These are phyloP conservation scores for Trichoderma arundinaceum DNA, from an alignment of 2,329 filamentous ascomycete species.

Conservation along the genomic window DNA sequence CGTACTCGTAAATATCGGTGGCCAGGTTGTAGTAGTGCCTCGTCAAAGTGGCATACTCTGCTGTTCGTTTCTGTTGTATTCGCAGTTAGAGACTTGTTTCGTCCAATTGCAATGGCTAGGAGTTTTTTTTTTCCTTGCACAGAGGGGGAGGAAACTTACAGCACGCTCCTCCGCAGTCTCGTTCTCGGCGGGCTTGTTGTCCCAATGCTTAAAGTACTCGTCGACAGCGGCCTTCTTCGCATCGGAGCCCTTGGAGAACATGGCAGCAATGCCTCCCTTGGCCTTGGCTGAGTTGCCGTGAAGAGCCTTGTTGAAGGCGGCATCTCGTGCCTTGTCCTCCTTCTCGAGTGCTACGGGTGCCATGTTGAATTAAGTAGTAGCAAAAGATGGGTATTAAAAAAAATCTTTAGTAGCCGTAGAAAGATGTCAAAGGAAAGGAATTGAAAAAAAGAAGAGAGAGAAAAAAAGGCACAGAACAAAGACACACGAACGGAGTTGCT, in stretches of 20 bases:
- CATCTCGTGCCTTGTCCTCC: conserved; percentile 85
- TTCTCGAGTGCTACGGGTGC: conserved; percentile 27
- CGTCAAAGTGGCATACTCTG: conserved; percentile 91
- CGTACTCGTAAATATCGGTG: conserved; percentile 91
- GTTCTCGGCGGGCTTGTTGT: conserved; percentile 76
- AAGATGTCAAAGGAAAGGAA: conserved; percentile 1
- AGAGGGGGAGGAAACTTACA: conserved; percentile 7
- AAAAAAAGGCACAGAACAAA: conserved; percentile 7
- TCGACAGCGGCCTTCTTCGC: conserved; percentile 84
- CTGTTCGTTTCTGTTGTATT: conserved; percentile 68
- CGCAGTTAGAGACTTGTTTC: conserved; percentile 69
- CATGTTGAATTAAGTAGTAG: conserved; percentile 30
- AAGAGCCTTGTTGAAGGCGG: conserved; percentile 86
- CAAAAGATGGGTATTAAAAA: conserved; percentile 1
- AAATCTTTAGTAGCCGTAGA: conserved; percentile 6
- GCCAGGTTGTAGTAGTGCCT: conserved; percentile 96
- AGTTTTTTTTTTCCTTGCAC: not conserved
- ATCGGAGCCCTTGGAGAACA: conserved; percentile 77
- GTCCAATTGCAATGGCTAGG: too few species aligned
- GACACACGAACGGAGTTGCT: conserved; percentile 16
- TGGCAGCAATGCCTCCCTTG: conserved; percentile 76
- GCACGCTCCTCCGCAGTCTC: conserved; percentile 53
- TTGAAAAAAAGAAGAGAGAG: not conserved
- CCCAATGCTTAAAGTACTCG: conserved; percentile 97
- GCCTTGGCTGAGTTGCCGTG: conserved; percentile 75